Evolutionary conservation across 2,329 filamentous ascomycete genomes (phyloP).

Genomic region (Penicillium sp.): DNA sequence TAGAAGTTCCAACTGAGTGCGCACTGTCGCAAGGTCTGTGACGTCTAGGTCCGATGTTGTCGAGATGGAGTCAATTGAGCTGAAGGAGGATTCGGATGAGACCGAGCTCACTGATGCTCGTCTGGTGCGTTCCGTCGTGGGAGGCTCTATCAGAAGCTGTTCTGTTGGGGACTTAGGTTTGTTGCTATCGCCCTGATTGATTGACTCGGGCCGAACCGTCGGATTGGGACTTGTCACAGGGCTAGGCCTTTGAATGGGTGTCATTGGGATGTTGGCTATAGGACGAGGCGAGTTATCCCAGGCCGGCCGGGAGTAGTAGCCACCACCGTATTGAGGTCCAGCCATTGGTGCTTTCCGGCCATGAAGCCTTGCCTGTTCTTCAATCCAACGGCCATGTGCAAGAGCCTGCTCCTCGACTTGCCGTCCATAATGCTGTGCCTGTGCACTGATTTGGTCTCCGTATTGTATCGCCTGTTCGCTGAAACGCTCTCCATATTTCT

Average conservation of each 20-base stretch:
- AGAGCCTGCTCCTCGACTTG: conserved; percentile 42
- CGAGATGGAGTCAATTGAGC: conserved; percentile 40
- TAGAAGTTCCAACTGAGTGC: conserved; percentile 37
- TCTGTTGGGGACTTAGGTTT: neutral
- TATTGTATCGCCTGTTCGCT: conserved; percentile 37
- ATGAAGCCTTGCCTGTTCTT: conserved; percentile 37
- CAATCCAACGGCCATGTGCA: conserved; percentile 39
- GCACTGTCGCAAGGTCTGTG: conserved; percentile 38
- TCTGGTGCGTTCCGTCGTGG: conserved; percentile 21
- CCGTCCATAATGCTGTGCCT: conserved; percentile 38
- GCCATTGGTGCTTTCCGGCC: conserved; percentile 26
- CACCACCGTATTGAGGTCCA: neutral
- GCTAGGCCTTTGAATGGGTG: neutral
- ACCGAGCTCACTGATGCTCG: conserved; percentile 32
- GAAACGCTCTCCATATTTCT: conserved; percentile 43
- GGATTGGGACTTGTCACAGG: conserved; percentile 6
- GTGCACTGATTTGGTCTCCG: conserved; percentile 35
- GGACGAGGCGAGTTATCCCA: conserved; percentile 6
- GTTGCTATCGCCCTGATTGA: neutral
- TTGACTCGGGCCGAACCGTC: neutral
- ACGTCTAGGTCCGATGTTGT: conserved; percentile 39
- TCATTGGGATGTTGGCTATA: neutral
- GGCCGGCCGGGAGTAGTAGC: conserved; percentile 2
- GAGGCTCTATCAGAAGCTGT: conserved; percentile 1
- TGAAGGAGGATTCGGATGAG: conserved; percentile 37